Evolutionary conservation across 177 flowering plant genomes (phyloP), one percentile per base, ranked within the genome.

Genomic region (Vitis hybrid): DNA sequence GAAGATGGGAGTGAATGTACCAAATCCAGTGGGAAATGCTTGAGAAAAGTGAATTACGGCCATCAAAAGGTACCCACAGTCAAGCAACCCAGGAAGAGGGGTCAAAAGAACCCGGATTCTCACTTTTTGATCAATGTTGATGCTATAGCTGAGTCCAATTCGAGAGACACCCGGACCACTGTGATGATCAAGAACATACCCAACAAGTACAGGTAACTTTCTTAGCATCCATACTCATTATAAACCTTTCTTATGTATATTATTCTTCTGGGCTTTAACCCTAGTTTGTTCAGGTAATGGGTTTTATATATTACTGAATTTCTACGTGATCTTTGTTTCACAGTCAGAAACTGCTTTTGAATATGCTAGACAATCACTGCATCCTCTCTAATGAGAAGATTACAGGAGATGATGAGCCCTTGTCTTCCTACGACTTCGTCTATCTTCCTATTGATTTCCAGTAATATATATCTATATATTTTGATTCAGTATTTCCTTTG

Each of bases 121-220:
- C 75, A 82, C 1, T 93, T 86, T 65, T 62, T 76, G 51, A 86
- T 93, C 12, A 84, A 79, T 4, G 91, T 85, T 55, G 89, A 87
- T 17, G 83, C 81, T 11, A 77, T 80, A 30, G 52, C 60, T 34
- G 86, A 81, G 48, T 71, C 83, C 8, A 62, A 64, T 66, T 62
- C 60, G 60, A 80, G 65, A 50, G 98, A 94, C 72, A 21, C 85
- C 10, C 82, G 98, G 65, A 94, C 98, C 65, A 91, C 97, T 26
- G 85, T 94, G 60, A 94, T 94, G 98, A 90, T 94, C 71, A 94
- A 94, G 82, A 94, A 94, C 92, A 90, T 94, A 65, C 98, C 98
- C 76, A 94, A 94, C 83, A 94, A 94, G 77, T 94, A 94, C 86
- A 91, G 97, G 97, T 89, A 34, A 0, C 5, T 34, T 34, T 34